Percentiles rank a stretch among this genome's conserved stretches.
Evolutionary conservation across 2,329 filamentous ascomycete genomes (phyloP).

Genomic region (Diaporthe ampelina): DNA sequence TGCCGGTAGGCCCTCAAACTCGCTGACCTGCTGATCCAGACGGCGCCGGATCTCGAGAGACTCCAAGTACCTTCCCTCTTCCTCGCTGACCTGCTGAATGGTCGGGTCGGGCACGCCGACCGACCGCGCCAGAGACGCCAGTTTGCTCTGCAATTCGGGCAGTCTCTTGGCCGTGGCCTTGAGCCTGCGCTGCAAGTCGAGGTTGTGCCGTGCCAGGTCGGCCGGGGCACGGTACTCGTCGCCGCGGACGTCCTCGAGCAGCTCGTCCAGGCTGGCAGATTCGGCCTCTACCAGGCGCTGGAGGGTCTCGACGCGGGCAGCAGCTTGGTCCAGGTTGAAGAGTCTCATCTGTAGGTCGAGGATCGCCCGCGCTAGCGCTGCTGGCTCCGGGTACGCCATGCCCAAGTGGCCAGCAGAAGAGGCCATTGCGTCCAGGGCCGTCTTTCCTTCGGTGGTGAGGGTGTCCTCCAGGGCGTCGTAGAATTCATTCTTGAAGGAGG

Average conservation of each 20-base stretch:
- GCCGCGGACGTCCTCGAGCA: conserved; percentile 59
- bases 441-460: conserved; percentile 67
- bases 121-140: conserved; percentile 56
- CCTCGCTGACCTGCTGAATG: conserved; percentile 68
- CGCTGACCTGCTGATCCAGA: conserved; percentile 73
- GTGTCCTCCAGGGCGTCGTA: conserved; percentile 67
- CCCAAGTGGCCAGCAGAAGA: conserved; percentile 64
- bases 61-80: conserved; percentile 71
- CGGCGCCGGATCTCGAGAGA: conserved; percentile 70
- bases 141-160: conserved; percentile 74
- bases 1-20: conserved; percentile 80
- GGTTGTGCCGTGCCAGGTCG: conserved; percentile 77
- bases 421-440: conserved; percentile 71
- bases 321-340: conserved; percentile 68
- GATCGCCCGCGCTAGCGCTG: conserved; percentile 65
- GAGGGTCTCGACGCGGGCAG: conserved; percentile 68
- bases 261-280: conserved; percentile 53
- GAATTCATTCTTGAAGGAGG: conserved; percentile 56
- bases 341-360: conserved; percentile 68
- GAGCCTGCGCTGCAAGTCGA: conserved; percentile 78
- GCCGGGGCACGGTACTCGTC: conserved; percentile 67
- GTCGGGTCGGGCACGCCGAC: conserved; percentile 57
- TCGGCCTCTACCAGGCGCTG: conserved; percentile 68
- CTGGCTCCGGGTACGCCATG: conserved; percentile 61
- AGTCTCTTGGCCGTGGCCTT: conserved; percentile 77